phyloP scores from a whole-genome alignment of 768 basidiomycete genomes.

The Neoboletus magnificus region DNA sequence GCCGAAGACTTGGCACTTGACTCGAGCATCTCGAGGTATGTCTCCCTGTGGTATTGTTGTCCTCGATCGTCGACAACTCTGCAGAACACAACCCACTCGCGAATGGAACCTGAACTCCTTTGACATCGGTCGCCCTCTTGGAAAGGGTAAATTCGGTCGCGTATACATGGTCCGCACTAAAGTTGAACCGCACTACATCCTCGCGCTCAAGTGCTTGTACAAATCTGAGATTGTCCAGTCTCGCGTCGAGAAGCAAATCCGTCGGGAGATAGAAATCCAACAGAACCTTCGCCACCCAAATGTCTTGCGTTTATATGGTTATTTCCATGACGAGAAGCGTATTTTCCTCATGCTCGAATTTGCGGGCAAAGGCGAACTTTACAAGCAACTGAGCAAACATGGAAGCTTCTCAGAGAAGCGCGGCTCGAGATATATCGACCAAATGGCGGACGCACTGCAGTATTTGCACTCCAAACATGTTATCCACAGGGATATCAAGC shows the following conservation, averaged over 20 bases:
- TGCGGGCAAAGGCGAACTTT: constrained; percentile 94
- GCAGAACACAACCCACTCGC: constrained; percentile 68
- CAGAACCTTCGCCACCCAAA: constrained; percentile 95
- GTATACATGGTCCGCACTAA: constrained; percentile 99
- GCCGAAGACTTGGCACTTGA: constrained; percentile 82
- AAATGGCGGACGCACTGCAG: constrained; percentile 93
- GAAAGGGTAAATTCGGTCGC: constrained; percentile 98
- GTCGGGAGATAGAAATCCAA: constrained; percentile 98
- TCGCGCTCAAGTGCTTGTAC: constrained; percentile 95
- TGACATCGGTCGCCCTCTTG: constrained; percentile 92
- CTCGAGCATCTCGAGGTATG: constrained; percentile 68
- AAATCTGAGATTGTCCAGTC: constrained; percentile 93
- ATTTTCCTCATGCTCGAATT: constrained; percentile 99
- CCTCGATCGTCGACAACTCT: background rate
- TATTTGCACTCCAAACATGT: constrained; percentile 96
- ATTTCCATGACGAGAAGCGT: constrained; percentile 96
- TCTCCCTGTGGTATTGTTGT: background rate
- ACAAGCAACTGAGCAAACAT: constrained; percentile 87
- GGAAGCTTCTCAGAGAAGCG: constrained; percentile 87
- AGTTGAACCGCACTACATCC: constrained; percentile 81
- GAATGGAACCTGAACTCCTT: constrained; percentile 86
- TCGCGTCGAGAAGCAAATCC: constrained; percentile 93
- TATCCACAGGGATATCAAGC: constrained; percentile 98
- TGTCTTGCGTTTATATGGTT: constrained; percentile 90
- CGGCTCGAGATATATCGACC: constrained; percentile 87